Evolutionary conservation across 371 early-diverging fungal species (phyloP).

Genomic region (Mortierella sp.): DNA sequence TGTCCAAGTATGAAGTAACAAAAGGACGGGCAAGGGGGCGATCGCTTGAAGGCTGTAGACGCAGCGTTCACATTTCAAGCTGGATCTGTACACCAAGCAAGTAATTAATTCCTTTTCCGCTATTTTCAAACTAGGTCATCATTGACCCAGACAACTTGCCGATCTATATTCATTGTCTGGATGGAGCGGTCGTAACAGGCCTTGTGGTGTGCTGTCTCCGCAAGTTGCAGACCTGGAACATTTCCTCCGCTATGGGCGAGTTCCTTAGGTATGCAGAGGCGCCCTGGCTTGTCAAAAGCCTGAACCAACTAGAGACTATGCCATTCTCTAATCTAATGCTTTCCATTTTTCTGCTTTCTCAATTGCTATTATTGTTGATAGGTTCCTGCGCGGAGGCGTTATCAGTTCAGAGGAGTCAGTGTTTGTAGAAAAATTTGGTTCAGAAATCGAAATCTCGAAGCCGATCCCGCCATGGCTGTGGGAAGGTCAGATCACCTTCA

Average conservation of each 20-base stretch:
- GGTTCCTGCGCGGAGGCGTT: conserved; percentile 82
- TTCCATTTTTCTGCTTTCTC: not conserved
- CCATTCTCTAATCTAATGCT: not conserved
- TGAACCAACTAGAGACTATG: too few relatives aligned
- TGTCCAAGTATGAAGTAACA: conserved; percentile 66
- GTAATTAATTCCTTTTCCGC: too few relatives aligned
- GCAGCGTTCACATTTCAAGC: not conserved
- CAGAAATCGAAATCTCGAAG: conserved; percentile 78
- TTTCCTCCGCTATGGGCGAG: conserved; percentile 80
- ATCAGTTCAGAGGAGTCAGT: conserved; percentile 89
- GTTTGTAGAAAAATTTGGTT: conserved; percentile 87
- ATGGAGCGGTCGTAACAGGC: conserved; percentile 93
- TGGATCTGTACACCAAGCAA: too few relatives aligned
- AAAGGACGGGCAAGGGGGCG: conserved; percentile 54
- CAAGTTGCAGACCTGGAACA: conserved; percentile 92
- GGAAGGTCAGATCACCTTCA: conserved; percentile 73
- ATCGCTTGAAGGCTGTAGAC: conserved; percentile 59
- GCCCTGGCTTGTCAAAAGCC: too few relatives aligned
- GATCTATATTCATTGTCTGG: conserved; percentile 91
- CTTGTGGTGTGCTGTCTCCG: conserved; percentile 88
- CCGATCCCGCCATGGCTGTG: conserved; percentile 87
- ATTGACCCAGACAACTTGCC: conserved; percentile 84
- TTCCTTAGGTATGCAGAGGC: conserved; percentile 65
- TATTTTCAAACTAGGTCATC: conserved; percentile 66
- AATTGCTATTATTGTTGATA: conserved; percentile 18